Base-by-base conservation (phyloP, 2,329 filamentous ascomycete species). In the Helotiales sp. region DNA sequence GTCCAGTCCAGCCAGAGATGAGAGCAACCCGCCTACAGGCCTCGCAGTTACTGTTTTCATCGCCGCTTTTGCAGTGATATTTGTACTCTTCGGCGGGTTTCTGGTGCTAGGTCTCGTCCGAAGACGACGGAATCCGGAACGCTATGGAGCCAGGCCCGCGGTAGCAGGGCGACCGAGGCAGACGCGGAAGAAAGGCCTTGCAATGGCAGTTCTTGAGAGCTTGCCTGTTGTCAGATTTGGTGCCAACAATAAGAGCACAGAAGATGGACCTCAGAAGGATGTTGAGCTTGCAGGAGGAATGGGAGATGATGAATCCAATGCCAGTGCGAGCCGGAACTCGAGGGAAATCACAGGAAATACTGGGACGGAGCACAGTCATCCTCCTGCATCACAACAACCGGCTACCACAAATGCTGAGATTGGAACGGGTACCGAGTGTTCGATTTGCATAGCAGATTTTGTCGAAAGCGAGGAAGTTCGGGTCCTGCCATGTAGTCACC, bases 401-500 rank as follows among this genome's bases (percentile, higher is more conserved):
- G n/a, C 17, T 24, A 24, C 32, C n/a, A 60, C 45, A 28, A 24
- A 47, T 30, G 26, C 8, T 7, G 57, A 60, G 57, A 22, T 45
- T 45, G 57, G 37, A 32, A 30, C 34, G 11, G 40, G 58, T 47
- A 52, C 43, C 20, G 50, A 49, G 37, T 65, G 63, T 22, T 60
- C 57, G 1, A 61, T 65, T 17, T 65, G 63, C 20, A 54, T 65
- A 11, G 57, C 47, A 13, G 45, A 61, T n/a, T 65, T 65, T 32
- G 63, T 61, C 6, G 63, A 65, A 24, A 61, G 47, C 13, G 55
- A 65, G 17, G 63, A 65, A 26, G 50, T 61, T 34, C 57, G 63
- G 34, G 43, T 65, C 11, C 47, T 65, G 11, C 63, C 57, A 6
- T 65, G 57, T 22, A 28, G 43, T n/a, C 57, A 65, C 15, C 47